Conservation (phyloP, 164 flowering plant species). For the Berberis thunbergii region DNA sequence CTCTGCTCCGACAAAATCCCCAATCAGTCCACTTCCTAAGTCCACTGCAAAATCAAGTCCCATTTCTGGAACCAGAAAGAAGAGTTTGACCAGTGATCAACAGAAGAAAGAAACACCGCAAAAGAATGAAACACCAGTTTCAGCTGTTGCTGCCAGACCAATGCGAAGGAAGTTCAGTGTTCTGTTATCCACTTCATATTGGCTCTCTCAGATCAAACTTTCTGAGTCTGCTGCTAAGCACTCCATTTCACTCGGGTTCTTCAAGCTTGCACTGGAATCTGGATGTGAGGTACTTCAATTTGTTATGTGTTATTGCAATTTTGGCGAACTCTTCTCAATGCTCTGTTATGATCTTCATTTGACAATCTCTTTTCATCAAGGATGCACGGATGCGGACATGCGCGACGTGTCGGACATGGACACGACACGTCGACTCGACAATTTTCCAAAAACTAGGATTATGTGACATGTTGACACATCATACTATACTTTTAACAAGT, state of each 20-base stretch:
- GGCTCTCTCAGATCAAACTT: slow-evolving; percentile 78
- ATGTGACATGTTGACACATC: too few species aligned
- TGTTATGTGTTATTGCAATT: neutral
- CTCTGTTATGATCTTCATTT: too few species aligned
- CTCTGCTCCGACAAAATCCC: slow-evolving; percentile 61
- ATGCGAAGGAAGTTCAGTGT: slow-evolving; percentile 37
- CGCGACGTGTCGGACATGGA: too few species aligned
- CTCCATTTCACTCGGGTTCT: slow-evolving; percentile 77
- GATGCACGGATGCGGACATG: too few species aligned
- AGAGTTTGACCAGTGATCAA: slow-evolving; percentile 21
- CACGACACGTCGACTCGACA: too few species aligned
- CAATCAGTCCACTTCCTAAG: slow-evolving; percentile 34
- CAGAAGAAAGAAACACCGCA: slow-evolving; percentile 34
- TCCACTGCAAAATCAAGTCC: slow-evolving; percentile 42
- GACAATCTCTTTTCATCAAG: too few species aligned
- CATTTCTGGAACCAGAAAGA: slow-evolving; percentile 49
- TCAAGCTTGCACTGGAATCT: slow-evolving; percentile 83
- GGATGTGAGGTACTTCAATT: slow-evolving; percentile 71
- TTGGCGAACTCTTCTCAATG: too few species aligned
- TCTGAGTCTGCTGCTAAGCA: slow-evolving; percentile 85
- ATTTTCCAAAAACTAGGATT: too few species aligned
- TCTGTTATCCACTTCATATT: slow-evolving; percentile 65
- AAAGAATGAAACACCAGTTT: slow-evolving; percentile 21
- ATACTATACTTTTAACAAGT: too few species aligned
- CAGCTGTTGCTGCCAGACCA: slow-evolving; percentile 45